phyloP scores from a whole-genome alignment of 306 rosid genomes.

The Malus asiatica region DNA sequence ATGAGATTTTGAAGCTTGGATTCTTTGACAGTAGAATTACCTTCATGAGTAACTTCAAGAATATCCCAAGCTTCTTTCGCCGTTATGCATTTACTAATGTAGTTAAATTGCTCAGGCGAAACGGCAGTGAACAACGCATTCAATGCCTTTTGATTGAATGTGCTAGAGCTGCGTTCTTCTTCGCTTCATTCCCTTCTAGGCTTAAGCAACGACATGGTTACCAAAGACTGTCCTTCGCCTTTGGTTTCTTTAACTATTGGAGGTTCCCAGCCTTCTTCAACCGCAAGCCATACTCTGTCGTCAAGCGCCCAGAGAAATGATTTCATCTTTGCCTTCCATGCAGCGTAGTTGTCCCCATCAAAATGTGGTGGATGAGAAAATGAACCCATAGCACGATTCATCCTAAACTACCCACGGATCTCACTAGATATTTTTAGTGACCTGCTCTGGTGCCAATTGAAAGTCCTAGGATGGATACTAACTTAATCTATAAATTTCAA shows the following conservation, averaged over 20 bases:
- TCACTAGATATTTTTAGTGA: neutral
- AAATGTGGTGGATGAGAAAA: neutral
- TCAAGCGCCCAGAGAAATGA: fast-evolving
- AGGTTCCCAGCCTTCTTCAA: neutral
- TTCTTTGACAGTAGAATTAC: neutral
- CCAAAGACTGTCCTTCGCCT: too few species aligned
- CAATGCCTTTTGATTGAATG: neutral
- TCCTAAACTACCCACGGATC: neutral
- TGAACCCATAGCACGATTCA: neutral
- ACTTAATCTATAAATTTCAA: too few species aligned
- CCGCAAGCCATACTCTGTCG: neutral
- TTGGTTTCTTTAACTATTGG: fast-evolving
- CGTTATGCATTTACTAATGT: too few species aligned
- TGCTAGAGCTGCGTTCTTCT: neutral
- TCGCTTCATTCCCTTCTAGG: neutral
- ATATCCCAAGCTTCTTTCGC: neutral
- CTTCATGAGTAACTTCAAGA: neutral
- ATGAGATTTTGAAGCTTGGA: neutral
- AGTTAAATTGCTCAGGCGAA: neutral
- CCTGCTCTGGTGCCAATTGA: neutral
- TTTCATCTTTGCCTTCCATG: neutral
- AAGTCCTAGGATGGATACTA: too few species aligned
- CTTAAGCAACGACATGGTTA: neutral
- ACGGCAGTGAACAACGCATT: too few species aligned
- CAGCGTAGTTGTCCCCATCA: neutral